Conservation (phyloP, 306 rosid genomes). For the Corylus heterophylla region DNA sequence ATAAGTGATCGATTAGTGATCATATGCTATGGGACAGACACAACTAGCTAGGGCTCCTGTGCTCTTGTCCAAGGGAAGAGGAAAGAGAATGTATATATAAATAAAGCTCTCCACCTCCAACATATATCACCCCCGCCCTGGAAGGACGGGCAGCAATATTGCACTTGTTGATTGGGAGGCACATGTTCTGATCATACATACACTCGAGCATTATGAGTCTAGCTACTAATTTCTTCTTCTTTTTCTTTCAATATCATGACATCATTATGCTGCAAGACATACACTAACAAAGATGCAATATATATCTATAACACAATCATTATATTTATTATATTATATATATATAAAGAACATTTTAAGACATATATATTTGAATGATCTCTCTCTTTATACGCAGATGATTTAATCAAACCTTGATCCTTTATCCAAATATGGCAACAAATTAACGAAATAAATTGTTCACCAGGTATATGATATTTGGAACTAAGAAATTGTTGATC, state of each 20-base stretch:
- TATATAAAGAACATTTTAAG: too few relatives aligned
- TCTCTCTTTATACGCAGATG: too few relatives aligned
- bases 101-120: slow-evolving; percentile 3
- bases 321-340: too few relatives aligned
- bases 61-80: slow-evolving; percentile 10
- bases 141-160: background rate
- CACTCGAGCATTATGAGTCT: slow-evolving; percentile 2
- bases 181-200: background rate
- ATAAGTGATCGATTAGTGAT: slow-evolving; percentile 23
- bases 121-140: slow-evolving; percentile 1
- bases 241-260: background rate
- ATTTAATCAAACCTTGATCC: too few relatives aligned
- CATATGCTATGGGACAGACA: slow-evolving; percentile 19
- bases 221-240: background rate
- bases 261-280: slow-evolving; percentile 25
- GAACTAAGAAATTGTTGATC: too few relatives aligned
- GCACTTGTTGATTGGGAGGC: slow-evolving; percentile 2
- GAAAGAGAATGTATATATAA: background rate
- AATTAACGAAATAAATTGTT: too few relatives aligned
- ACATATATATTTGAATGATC: too few relatives aligned
- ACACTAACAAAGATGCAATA: background rate
- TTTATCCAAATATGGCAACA: too few relatives aligned
- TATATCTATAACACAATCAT: too few relatives aligned
- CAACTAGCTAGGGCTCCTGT: slow-evolving; percentile 5
- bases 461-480: too few relatives aligned